Conservation (phyloP, 805 yeast genomes). For the Barnettozyma salicaria region DNA sequence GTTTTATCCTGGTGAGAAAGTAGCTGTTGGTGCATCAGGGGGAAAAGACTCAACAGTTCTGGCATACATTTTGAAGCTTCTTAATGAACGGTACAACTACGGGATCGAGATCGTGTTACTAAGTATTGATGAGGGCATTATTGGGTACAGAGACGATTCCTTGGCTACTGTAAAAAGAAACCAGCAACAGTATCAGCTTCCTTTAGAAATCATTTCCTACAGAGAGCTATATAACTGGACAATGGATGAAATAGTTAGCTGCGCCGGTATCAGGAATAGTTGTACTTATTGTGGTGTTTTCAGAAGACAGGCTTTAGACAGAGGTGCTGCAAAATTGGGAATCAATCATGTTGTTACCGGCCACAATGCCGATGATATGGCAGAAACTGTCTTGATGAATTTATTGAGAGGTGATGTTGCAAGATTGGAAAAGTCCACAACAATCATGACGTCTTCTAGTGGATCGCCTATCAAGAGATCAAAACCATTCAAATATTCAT, state of each 20-base stretch:
- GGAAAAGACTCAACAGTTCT: constrained; percentile 97
- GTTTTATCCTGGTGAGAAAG: constrained; percentile 74
- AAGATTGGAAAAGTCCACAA: constrained; percentile 80
- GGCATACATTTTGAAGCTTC: constrained; percentile 78
- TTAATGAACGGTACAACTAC: constrained; percentile 84
- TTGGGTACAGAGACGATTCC: constrained; percentile 95
- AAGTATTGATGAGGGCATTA: constrained; percentile 94
- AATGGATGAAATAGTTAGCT: constrained; percentile 95
- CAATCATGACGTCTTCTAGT: constrained; percentile 72
- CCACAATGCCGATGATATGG: constrained; percentile 99
- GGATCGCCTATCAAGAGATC: constrained; percentile 91
- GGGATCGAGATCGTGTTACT: constrained; percentile 79
- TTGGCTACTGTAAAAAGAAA: constrained; percentile 94
- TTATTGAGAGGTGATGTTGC: constrained; percentile 93
- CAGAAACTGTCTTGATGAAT: constrained; percentile 96
- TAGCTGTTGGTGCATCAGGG: constrained; percentile 98
- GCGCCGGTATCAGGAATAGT: constrained; percentile 88
- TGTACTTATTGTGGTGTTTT: constrained; percentile 98
- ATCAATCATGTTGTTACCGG: constrained; percentile 94
- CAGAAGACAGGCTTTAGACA: constrained; percentile 90
- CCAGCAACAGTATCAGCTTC: constrained; percentile 76
- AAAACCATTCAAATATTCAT: constrained; percentile 92
- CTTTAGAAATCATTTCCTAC: constrained; percentile 76
- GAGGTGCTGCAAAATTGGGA: constrained; percentile 86
- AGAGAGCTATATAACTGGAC: constrained; percentile 93